phyloP scores from a whole-genome alignment of 179 eudicot species.

The Sideroxylon spinosum region DNA sequence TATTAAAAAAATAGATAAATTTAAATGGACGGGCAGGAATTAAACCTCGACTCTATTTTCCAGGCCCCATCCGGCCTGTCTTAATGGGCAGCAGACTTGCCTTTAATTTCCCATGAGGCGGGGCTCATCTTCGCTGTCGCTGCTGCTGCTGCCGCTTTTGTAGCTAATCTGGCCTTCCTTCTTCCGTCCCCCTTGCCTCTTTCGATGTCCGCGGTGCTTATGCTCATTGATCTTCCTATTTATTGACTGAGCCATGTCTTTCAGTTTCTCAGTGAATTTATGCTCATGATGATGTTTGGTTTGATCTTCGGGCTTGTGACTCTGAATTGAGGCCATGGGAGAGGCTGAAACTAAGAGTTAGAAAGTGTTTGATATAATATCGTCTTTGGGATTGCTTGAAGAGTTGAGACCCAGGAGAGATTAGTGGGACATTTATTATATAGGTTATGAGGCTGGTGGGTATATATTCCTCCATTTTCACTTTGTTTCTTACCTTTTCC shows the following conservation, averaged over 20 bases:
- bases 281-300: constrained; percentile 20
- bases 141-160: constrained; percentile 18
- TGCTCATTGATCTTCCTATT: constrained; percentile 30
- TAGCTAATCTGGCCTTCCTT: constrained; percentile 20
- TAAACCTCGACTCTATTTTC: no score
- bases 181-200: constrained; percentile 22
- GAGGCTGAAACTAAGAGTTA: neutral
- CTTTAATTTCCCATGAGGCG: no score
- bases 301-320: constrained; percentile 18
- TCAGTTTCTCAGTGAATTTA: constrained; percentile 30
- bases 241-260: constrained; percentile 34
- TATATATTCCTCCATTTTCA: no score
- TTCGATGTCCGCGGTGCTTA: constrained; percentile 24
- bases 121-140: constrained; percentile 15
- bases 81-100: no score
- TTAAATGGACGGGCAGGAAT: no score
- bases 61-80: no score
- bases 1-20: no score
- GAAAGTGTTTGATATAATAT: neutral
- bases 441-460: neutral
- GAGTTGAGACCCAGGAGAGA: no score
- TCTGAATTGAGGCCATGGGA: constrained; percentile 20
- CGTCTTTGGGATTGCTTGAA: neutral
- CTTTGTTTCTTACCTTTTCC: neutral
- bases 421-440: neutral